Conservation (phyloP, 225 moss, liverwort and hornwort species). For the Marchantia polymorpha region DNA sequence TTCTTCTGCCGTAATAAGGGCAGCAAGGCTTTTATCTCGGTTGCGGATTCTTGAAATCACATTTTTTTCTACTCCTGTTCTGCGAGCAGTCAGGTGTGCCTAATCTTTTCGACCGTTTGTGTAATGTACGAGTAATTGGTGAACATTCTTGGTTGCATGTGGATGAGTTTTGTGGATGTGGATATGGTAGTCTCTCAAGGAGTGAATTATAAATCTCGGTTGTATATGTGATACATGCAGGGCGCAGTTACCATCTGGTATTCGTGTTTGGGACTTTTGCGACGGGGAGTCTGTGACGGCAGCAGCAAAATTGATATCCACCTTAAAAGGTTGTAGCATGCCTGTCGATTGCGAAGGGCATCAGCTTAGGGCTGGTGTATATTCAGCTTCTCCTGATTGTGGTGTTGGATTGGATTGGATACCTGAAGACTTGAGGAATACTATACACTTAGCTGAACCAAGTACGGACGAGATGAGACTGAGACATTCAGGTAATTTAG, state of each 20-base stretch:
- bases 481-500: conserved; percentile 6
- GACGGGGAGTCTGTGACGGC: conserved; percentile 66
- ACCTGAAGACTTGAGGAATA: not conserved
- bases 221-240: conserved; percentile 17
- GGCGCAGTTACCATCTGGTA: conserved; percentile 45
- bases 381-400: not conserved
- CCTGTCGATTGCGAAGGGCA: conserved; percentile 8
- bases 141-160: not conserved
- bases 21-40: conserved; percentile 50
- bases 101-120: too few relatives aligned
- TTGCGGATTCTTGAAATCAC: conserved; percentile 81
- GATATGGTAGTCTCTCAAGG: not conserved
- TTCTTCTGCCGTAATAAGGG: conserved; percentile 47
- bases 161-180: not conserved
- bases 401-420: not conserved
- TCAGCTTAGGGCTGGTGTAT: not conserved
- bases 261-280: conserved; percentile 79
- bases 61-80: conserved; percentile 60
- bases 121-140: not conserved
- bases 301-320: conserved; percentile 57
- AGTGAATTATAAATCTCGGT: not conserved
- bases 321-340: conserved; percentile 33
- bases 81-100: conserved; percentile 59
- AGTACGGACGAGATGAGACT: not conserved
- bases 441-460: not conserved